phyloP scores from a whole-genome alignment of 352 stramenopile genomes.

The Phytopythium sindhum region DNA sequence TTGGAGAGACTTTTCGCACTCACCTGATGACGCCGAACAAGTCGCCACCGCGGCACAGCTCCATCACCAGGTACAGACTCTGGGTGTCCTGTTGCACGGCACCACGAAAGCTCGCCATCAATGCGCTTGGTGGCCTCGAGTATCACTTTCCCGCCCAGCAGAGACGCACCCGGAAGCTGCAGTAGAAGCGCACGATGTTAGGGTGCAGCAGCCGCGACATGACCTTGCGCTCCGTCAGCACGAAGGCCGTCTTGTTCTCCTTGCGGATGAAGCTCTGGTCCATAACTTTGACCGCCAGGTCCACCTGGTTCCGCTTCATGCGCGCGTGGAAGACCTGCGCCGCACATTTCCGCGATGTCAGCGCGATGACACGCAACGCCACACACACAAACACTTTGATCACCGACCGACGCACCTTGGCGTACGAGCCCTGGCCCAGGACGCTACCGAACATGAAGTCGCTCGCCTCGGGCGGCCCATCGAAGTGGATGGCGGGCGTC shows the following conservation, averaged over 20 bases:
- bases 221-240: constrained; percentile 89
- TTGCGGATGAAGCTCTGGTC: constrained; percentile 89
- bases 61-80: constrained; percentile 88
- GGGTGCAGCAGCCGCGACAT: constrained; percentile 86
- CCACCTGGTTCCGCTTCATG: constrained; percentile 71
- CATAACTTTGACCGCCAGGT: constrained; percentile 92
- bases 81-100: constrained; percentile 57
- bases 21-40: constrained; percentile 79
- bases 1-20: background rate
- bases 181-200: constrained; percentile 89
- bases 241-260: constrained; percentile 90
- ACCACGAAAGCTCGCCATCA: background rate
- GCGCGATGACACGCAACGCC: background rate
- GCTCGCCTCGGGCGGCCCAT: constrained; percentile 56
- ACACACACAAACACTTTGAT: no score
- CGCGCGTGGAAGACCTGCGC: constrained; percentile 82
- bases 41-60: constrained; percentile 80
- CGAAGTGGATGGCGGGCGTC: constrained; percentile 49
- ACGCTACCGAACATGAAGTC: constrained; percentile 88
- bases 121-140: background rate
- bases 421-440: constrained; percentile 86
- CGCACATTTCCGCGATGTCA: background rate
- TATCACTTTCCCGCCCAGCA: background rate
- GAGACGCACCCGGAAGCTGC: constrained; percentile 74
- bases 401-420: constrained; percentile 43